These are phyloP conservation scores for Cenchrus americanus DNA, from an alignment of 176 grass and related monocot genomes.

Conservation along the genomic window DNA sequence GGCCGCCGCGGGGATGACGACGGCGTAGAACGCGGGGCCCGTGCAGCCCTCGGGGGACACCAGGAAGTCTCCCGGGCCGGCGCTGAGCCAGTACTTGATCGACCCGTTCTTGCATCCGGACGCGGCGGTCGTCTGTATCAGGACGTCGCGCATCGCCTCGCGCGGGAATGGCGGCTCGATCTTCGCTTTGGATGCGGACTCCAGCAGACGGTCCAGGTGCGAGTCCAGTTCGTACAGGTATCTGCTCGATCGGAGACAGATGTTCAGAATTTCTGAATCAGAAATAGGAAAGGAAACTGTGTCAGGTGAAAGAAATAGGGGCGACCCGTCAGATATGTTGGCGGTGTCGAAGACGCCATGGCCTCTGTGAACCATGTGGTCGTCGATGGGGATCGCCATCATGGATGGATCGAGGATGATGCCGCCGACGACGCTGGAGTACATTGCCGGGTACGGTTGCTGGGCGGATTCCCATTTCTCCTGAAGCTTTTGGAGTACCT, in stretches of 20 bases:
- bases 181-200: conserved; percentile 61
- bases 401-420: conserved; percentile 62
- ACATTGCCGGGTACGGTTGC: conserved; percentile 65
- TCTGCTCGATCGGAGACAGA: not conserved
- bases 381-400: conserved; percentile 73
- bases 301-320: not conserved
- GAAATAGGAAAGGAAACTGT: not conserved
- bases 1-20: conserved; percentile 35
- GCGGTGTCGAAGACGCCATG: conserved; percentile 84
- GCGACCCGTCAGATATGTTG: conserved; percentile 54
- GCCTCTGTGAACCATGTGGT: conserved; percentile 81
- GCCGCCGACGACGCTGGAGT: conserved; percentile 64
- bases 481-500: conserved; percentile 63
- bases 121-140: conserved; percentile 66
- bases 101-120: conserved; percentile 67
- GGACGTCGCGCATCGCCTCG: conserved; percentile 42
- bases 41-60: conserved; percentile 60
- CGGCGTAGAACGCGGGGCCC: conserved; percentile 64
- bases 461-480: conserved; percentile 40
- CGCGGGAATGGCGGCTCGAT: conserved; percentile 51
- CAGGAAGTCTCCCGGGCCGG: conserved; percentile 73
- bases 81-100: conserved; percentile 59
- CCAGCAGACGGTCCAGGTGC: conserved; percentile 66
- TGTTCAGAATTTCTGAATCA: not conserved
- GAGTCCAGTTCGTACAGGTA: conserved; percentile 66